These are phyloP conservation scores for Daucus carota DNA, from an alignment of 129 eudicot genomes.

Conservation along the genomic window DH1_v3.0 NC_030382.2:33329501-33330000, in stretches of 20 bases:
- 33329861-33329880: background rate
- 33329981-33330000: background rate
- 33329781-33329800: background rate
- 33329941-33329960: background rate
- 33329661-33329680: conserved; percentile 17
- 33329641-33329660: conserved; percentile 41
- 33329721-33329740: conserved; percentile 4
- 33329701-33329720: background rate
- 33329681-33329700: background rate
- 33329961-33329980: background rate
- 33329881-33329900: too few species aligned
- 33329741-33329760: background rate
- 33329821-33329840: background rate
- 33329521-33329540: conserved; percentile 57
- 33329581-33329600: conserved; percentile 66
- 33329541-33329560: conserved; percentile 62
- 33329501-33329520: conserved; percentile 63
- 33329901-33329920: too few species aligned
- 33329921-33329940: background rate
- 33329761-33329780: background rate
- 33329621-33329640: conserved; percentile 72
- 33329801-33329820: background rate
- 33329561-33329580: conserved; percentile 74
- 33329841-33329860: background rate
- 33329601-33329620: conserved; percentile 64